These are phyloP conservation scores for Baorangia bicolor DNA, from an alignment of 768 basidiomycete species.

Conservation along the genomic window DNA sequence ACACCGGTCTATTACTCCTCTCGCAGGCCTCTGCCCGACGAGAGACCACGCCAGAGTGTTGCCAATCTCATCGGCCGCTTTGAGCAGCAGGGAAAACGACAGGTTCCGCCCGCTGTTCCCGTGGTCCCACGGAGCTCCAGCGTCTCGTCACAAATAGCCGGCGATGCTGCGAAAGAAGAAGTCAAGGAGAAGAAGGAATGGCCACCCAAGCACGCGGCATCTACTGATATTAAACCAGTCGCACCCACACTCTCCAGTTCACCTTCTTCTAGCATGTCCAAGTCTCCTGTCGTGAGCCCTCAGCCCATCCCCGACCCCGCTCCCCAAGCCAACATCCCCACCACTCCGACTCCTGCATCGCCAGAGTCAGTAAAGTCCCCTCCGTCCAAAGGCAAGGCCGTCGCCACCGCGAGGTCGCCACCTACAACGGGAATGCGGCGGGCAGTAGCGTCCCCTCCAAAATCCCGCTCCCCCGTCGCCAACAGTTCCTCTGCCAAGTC, in stretches of 20 bases:
- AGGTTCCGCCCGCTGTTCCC: conserved; percentile 40
- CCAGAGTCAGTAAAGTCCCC: conserved; percentile 22
- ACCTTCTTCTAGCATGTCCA: conserved; percentile 18
- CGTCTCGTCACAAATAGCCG: conserved; percentile 59
- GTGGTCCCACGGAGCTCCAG: conserved; percentile 60
- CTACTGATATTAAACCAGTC: conserved; percentile 34
- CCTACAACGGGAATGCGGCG: conserved; percentile 23
- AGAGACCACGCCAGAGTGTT: conserved; percentile 81
- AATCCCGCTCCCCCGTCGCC: conserved; percentile 28
- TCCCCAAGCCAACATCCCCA: conserved; percentile 16
- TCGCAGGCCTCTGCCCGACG: conserved; percentile 81
- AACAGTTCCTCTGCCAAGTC: conserved; percentile 23
- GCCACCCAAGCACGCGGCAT: conserved; percentile 55
- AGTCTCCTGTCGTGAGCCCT: conserved; percentile 26
- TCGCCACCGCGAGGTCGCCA: conserved; percentile 19
- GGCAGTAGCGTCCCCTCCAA: conserved; percentile 23
- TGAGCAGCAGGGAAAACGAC: conserved; percentile 76
- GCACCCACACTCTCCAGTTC: conserved; percentile 39
- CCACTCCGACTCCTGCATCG: conserved; percentile 22
- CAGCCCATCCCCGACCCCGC: conserved; percentile 29
- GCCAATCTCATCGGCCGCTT: conserved; percentile 90
- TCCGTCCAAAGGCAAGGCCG: conserved; percentile 20
- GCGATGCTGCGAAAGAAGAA: conserved; percentile 67
- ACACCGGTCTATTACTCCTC: conserved; percentile 14
- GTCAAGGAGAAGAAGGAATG: conserved; percentile 73